Base-by-base conservation (phyloP, 306 rosid species). In the Citrullus mucosospermus region DNA sequence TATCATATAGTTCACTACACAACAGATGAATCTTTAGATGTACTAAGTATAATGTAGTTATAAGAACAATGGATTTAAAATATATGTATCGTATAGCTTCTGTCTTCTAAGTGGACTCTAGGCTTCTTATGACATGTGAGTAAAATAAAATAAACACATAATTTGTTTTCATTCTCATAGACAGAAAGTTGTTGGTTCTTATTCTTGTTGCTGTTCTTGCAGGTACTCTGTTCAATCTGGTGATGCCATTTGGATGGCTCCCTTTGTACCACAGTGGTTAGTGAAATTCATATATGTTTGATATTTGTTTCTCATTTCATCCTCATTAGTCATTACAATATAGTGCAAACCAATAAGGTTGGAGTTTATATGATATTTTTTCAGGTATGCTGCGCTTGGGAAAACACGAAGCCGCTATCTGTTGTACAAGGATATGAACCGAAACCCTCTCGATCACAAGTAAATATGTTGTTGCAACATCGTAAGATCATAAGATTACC, bases 171-270 rank as follows among this genome's bases (percentile, higher is more conserved):
- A 6, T 61, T 61, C 68, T 30, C 6, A 61, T 30, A 61, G 8
- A 6, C 15, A 22, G 69, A 34, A 62, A 62, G 70, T 13, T 57
- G 13, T n/a, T 63, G 46, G 17, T 41, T 66, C 30, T 66, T 41
- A 68, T 43, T 66, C 5, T 48, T 71, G 38, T 13, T 58, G 10
- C 71, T 48, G n/a, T 43, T 43, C 11, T 75, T 74, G 79, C 59
- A 95, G 99, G 99, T 95, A 92, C 83, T 93, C 97, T 16, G 89
- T 95, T 84, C 90, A 95, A 82, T 88, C 97, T 1, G 99, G 97
- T 50, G 97, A 95, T 87, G 97, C 60, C 72, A 95, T 95, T 86
- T 95, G 97, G 99, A 95, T 92, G 99, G 97, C 99, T 18, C 99
- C 99, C 68, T 95, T 92, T 69, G 90, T 92, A 71, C 97, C 97